Base-by-base conservation (phyloP, 805 yeast species). In the Cyberlindnera suaveolens region DNA sequence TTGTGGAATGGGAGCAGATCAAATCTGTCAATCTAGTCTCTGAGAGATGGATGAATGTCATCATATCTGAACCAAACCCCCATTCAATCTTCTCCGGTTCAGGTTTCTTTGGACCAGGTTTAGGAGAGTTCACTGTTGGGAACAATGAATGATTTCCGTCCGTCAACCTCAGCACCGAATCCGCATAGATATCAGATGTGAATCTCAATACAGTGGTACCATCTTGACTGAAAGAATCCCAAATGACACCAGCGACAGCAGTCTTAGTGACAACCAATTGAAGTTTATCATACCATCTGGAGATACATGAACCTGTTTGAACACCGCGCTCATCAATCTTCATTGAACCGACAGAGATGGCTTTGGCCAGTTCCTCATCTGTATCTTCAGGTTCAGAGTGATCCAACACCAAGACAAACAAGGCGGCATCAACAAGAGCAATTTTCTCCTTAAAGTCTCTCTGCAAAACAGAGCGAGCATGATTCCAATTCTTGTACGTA, bases 211-310 rank as follows among this genome's bases (percentile, higher is more conserved):
- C 95, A 0, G 93, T 86, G 51, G 90, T 95, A 42, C 96, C 97
- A 64, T 89, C 96, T 37, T 88, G 93, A 44, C 95, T 93, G 10
- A 95, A 67, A 68, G 90, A 77, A 58, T 89, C 97, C 72, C 93
- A 89, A 57, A 89, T 85, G 45, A 89, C 84, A 32, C 96, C 95
- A 6, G 93, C 95, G 58, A 84, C 82, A 6, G 95, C 87, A 61
- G 87, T 89, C 54, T 77, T 77, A 2, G 96, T 86, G 32, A 89
- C 80, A 36, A 89, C 82, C 45, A 89, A 70, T 62, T 89, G 96
- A 51, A 89, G 34, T 54, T 77, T 78, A 9, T 96, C 97, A 59
- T 87, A 89, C 96, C 96, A 89, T 61, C 97, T 70, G 51, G 91
- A 88, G 26, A 91, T 83, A 67, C 96, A 88, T 1, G 96, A 85